Base-by-base conservation (phyloP, 31 red algal genomes). In the Porphyra umbilicalis region DNA sequence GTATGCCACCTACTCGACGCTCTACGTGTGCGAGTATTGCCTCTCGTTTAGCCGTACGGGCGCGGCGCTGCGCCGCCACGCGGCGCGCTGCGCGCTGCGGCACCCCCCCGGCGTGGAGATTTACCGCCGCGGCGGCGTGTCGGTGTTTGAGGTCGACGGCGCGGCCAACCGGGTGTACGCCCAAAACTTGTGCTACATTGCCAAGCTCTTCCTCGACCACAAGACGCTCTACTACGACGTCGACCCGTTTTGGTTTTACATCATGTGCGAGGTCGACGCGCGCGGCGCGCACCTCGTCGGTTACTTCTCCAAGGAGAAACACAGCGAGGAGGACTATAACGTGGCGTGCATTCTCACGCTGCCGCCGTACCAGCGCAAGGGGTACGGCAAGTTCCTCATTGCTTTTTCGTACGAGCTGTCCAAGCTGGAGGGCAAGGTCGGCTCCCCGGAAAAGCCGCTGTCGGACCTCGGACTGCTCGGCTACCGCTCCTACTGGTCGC, bases 301-400 rank as follows among this genome's bases (percentile, higher is more conserved):
- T 15, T 99, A 99, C 76, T 99, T 99, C 84, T 94, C 90, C 33
- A 99, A 99, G 77, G 97, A 99, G 83, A 99, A 99, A 83, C 89
- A 87, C 77, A 90, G 85, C 38, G 94, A 99, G 75, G 97, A 99
- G 81, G 88, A 99, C 79, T 99, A 94, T 83, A 99, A 99, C 83
- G 94, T 99, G 9, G 97, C 97, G 0, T 99, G 97, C 79, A 99
- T 99, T 57, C 79, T 99, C 32, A 99, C 97, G 36, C 82, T 99
- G 36, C 97, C 97, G 20, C 90, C 94, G 32, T 96, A 94, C 84
- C 97, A 99, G 88, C 79, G 94, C n/a, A 92, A 92, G 75, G 97
- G 97, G 15, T 99, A 96, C 82, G 97, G 97, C 75, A 99, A 99
- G 88, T 99, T 99, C 79, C 90, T 99, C 67, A 99, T 99, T 77